phyloP scores from a whole-genome alignment of 2,329 filamentous ascomycete genomes.

The Ustulina deusta region DNA sequence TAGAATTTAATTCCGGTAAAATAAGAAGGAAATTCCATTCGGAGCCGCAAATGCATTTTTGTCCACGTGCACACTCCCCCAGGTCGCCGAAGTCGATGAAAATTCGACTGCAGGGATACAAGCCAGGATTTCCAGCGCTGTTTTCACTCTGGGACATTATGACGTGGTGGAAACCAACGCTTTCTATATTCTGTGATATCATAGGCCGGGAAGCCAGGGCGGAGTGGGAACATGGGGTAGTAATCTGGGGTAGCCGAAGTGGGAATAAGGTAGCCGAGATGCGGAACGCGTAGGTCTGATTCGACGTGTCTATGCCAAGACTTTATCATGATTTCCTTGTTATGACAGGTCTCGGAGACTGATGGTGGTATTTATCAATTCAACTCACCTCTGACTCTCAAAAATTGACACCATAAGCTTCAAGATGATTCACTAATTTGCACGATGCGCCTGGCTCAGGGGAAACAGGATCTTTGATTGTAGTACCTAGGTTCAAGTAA shows the following conservation, averaged over 20 bases:
- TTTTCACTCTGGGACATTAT: slow-evolving; percentile 16
- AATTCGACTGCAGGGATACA: slow-evolving; percentile 20
- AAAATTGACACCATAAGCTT: background rate
- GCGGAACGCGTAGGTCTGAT: background rate
- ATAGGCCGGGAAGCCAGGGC: slow-evolving; percentile 1
- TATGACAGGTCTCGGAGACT: too few relatives aligned
- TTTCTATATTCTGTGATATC: background rate
- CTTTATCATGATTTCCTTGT: background rate
- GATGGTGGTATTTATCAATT: too few relatives aligned
- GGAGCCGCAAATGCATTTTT: background rate
- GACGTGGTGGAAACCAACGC: slow-evolving; percentile 9
- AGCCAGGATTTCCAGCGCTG: slow-evolving; percentile 12
- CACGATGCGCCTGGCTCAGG: background rate
- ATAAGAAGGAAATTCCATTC: background rate
- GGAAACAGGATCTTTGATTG: slow-evolving; percentile 32
- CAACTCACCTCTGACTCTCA: background rate
- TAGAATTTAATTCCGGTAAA: background rate
- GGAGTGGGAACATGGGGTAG: background rate
- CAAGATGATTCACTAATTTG: background rate
- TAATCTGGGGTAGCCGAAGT: slow-evolving; percentile 12
- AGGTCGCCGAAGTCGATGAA: slow-evolving; percentile 1
- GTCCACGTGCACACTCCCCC: background rate
- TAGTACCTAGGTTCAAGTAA: slow-evolving; percentile 32
- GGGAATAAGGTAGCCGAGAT: background rate
- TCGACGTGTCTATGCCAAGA: background rate